phyloP scores from a whole-genome alignment of 306 rosid genomes.

The Sphenostylis stenocarpa region DNA sequence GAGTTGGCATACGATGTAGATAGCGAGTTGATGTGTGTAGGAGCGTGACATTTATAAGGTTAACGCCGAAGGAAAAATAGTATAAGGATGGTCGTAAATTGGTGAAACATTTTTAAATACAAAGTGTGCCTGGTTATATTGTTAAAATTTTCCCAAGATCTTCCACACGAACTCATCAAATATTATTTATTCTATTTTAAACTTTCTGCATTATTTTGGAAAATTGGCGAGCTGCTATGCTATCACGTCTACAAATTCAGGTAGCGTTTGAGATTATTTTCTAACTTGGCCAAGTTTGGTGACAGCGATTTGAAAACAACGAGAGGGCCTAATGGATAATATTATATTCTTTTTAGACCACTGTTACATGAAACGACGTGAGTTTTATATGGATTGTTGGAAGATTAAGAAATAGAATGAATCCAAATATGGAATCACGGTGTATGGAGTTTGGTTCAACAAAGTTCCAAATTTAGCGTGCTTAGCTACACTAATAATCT shows the following conservation, averaged over 20 bases:
- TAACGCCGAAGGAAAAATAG: not conserved
- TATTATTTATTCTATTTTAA: not conserved
- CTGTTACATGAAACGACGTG: not conserved
- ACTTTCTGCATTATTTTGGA: not conserved
- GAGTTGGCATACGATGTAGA: not conserved
- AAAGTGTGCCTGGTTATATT: not conserved
- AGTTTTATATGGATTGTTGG: not conserved
- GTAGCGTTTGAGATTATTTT: not conserved
- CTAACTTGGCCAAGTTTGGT: not conserved
- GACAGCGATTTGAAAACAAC: constrained; percentile 7
- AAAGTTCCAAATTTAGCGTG: no score
- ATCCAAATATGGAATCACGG: not conserved
- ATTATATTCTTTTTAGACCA: not conserved
- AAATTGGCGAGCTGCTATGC: not conserved
- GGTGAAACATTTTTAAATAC: not conserved
- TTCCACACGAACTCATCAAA: not conserved
- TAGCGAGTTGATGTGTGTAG: not conserved
- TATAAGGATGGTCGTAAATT: not conserved
- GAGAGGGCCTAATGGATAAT: not conserved
- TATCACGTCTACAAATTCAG: not conserved
- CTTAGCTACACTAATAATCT: no score
- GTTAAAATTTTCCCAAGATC: no score
- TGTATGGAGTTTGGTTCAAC: not conserved
- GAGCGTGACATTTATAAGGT: constrained; percentile 14
- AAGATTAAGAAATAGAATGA: not conserved